These are phyloP conservation scores for Myriosclerotinia duriaeana DNA, from an alignment of 2,329 filamentous ascomycete genomes.

Conservation along the genomic window DNA sequence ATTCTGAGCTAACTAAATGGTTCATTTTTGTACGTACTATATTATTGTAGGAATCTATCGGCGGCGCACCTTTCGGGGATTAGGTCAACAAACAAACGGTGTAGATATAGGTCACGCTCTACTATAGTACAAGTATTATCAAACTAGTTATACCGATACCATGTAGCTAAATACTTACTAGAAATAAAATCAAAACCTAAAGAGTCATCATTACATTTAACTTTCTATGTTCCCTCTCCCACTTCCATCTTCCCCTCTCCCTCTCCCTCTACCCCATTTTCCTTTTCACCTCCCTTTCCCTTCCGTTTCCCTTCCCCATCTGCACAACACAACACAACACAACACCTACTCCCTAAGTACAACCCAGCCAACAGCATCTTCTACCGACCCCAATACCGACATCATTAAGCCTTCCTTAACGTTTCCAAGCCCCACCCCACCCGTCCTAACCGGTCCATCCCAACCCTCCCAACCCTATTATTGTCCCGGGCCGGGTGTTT, in stretches of 20 bases:
- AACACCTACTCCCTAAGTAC: neutral
- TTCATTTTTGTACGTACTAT: neutral
- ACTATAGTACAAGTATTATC: too few relatives aligned
- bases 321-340: neutral
- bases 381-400: neutral
- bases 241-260: too few relatives aligned
- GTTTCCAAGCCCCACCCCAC: neutral
- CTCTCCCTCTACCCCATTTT: too few relatives aligned
- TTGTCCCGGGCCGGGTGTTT: slow-evolving; percentile 11
- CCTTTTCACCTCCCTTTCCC: too few relatives aligned
- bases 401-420: slow-evolving; percentile 16
- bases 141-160: neutral
- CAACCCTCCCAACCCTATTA: neutral
- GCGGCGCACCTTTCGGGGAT: too few relatives aligned
- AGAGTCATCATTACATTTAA: neutral
- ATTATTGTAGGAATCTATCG: too few relatives aligned
- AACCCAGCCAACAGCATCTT: neutral
- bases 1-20: neutral
- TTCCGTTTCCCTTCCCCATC: neutral
- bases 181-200: neutral
- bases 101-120: too few relatives aligned
- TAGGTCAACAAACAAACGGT: too few relatives aligned
- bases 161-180: neutral
- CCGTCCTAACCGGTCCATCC: neutral
- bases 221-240: neutral